A percentile compares a stretch with the other conserved stretches of the same genome.
These are phyloP conservation scores for Austroboletus eburneus DNA, from an alignment of 768 basidiomycete species.

Conservation along the genomic window DNA sequence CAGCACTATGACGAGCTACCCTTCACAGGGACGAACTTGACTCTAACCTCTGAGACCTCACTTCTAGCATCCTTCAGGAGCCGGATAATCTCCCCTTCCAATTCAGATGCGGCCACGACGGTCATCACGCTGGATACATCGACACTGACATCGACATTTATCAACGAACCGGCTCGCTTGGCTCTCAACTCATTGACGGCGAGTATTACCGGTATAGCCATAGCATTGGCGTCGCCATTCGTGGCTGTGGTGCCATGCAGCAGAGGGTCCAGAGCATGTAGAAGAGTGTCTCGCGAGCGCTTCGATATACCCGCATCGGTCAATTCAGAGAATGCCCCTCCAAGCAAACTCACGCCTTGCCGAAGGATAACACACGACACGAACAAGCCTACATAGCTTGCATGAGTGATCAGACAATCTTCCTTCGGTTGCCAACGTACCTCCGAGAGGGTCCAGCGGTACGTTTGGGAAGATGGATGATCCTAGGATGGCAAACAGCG, in stretches of 20 bases:
- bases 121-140: slow-evolving; percentile 59
- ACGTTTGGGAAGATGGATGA: slow-evolving; percentile 81
- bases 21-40: slow-evolving; percentile 53
- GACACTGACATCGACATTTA: slow-evolving; percentile 80
- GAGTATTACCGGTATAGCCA: no score
- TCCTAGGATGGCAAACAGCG: slow-evolving; percentile 88
- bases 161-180: slow-evolving; percentile 72
- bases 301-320: slow-evolving; percentile 77
- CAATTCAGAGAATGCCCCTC: slow-evolving; percentile 73
- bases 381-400: slow-evolving; percentile 54
- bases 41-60: slow-evolving; percentile 69
- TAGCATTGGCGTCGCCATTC: no score
- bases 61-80: slow-evolving; percentile 53
- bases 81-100: slow-evolving; percentile 60
- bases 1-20: slow-evolving; percentile 4
- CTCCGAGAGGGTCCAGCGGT: slow-evolving; percentile 92
- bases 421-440: slow-evolving; percentile 36
- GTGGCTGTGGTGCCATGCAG: slow-evolving; percentile 30
- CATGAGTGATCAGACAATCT: slow-evolving; percentile 5
- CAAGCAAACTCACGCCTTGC: slow-evolving; percentile 67
- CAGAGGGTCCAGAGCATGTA: slow-evolving; percentile 54
- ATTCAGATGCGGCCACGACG: slow-evolving; percentile 49
- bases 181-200: slow-evolving; percentile 59
- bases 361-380: slow-evolving; percentile 88
- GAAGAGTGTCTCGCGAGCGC: slow-evolving; percentile 49